Base-by-base conservation (phyloP, 1,284 basidiomycete genomes). In the Hypsizygus ulmarius region DNA sequence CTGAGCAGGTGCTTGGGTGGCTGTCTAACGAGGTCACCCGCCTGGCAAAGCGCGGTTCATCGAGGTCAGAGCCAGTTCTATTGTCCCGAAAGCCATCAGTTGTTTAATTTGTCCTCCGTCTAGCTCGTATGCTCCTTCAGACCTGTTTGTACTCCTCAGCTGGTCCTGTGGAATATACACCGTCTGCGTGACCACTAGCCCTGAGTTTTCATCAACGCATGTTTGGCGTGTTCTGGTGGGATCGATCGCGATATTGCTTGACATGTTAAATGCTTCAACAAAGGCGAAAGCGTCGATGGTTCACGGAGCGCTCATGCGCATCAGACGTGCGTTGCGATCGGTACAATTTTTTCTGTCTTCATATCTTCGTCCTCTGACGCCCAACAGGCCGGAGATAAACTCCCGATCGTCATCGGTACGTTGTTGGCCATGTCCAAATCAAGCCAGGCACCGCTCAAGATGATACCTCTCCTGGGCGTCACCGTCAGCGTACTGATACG, bases 1-100 rank as follows among this genome's bases (percentile, higher is more conserved):
- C 81, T n/a, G 82, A 87, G 55, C 77, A 84, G 53, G 77, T 90
- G 29, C 62, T 90, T 25, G 82, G 74, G 12, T 90, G 87, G 86
- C 68, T 93, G 19, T 75, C 79, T 11, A 72, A 76, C 49, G 86
- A 92, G 62, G 78, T 81, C 2, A 72, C 73, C 5, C 70, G 69
- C 43, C 70, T 87, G 30, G 66, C 72, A 14, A 81, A 78, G 59
- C 69, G 73, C 40, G 65, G 68, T 6, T 67, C 67, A 39, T 61
- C 77, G 45, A 77, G 75, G 82, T 85, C 49, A 56, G 74, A 63
- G 36, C 43, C 15, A 36, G 2, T 55, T 34, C 21, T 25, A 21
- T 40, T 45, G 25, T 32, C 28, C 47, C 32, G 19, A 36, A 25
- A 19, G 18, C 43, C n/a, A 41, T 53, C 16, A 43, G 45, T 15